phyloP scores from a whole-genome alignment of 768 basidiomycete genomes.

The Obba rivulosa region DNA sequence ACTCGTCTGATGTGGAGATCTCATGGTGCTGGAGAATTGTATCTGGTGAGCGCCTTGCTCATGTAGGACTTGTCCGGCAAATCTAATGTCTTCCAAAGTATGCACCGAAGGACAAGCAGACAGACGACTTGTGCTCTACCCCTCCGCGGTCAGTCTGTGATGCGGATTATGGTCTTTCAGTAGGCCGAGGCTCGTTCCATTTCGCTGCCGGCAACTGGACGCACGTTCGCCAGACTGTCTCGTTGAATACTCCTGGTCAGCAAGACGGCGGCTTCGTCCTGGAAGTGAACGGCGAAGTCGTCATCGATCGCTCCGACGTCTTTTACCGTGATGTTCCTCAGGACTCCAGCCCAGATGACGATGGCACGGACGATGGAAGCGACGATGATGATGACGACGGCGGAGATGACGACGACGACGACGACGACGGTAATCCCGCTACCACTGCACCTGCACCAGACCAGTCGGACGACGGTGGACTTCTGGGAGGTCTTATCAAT shows the following conservation, averaged over 20 bases:
- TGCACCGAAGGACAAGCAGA: slow-evolving; percentile 69
- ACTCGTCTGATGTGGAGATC: slow-evolving; percentile 82
- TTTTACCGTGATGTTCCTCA: slow-evolving; percentile 47
- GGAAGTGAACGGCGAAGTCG: slow-evolving; percentile 53
- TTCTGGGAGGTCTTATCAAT: slow-evolving; percentile 9
- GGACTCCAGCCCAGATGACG: slow-evolving; percentile 1
- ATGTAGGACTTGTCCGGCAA: not conserved
- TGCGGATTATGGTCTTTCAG: slow-evolving; percentile 61
- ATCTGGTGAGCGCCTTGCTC: slow-evolving; percentile 46
- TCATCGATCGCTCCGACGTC: slow-evolving; percentile 50
- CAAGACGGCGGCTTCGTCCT: slow-evolving; percentile 64
- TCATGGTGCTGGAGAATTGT: slow-evolving; percentile 67
- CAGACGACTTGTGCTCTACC: slow-evolving; percentile 49
- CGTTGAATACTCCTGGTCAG: slow-evolving; percentile 68
- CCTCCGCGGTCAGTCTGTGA: slow-evolving; percentile 58
- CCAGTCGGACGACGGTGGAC: not conserved
- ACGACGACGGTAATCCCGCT: not conserved
- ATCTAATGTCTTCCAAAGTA: slow-evolving; percentile 43
- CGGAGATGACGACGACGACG: slow-evolving; percentile 4
- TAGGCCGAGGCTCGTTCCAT: slow-evolving; percentile 67
- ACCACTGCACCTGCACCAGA: too few species aligned
- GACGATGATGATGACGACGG: slow-evolving; percentile 1
- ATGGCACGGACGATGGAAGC: not conserved
- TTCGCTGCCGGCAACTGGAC: slow-evolving; percentile 69
- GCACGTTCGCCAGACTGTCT: slow-evolving; percentile 59